Percentiles rank a stretch among this genome's conserved stretches.
These are phyloP conservation scores for Tuber brumale DNA, from an alignment of 495 filamentous ascomycete genomes.

Conservation along the genomic window DNA sequence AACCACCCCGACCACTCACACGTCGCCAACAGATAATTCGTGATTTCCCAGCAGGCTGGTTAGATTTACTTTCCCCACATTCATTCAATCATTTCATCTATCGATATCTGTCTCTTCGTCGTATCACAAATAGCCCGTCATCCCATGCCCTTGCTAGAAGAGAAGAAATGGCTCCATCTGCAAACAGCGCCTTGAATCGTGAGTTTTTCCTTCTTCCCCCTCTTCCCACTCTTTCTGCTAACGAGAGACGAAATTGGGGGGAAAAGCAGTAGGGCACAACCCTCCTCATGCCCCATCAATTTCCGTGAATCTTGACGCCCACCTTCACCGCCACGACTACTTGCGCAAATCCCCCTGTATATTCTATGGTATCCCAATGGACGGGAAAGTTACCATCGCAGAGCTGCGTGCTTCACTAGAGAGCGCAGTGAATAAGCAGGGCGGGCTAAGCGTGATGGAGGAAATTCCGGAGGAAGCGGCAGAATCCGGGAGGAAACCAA, in stretches of 20 bases:
- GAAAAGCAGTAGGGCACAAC: conserved; percentile 6
- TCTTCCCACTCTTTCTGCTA: background rate
- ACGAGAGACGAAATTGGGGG: background rate
- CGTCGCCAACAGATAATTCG: background rate
- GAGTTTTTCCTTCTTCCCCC: background rate
- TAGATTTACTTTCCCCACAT: background rate
- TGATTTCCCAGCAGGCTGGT: conserved; percentile 1
- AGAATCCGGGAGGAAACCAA: background rate
- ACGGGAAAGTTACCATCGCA: conserved; percentile 1
- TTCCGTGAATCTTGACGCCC: background rate
- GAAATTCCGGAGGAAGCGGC: background rate
- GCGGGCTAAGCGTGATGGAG: background rate
- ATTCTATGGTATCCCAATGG: conserved; percentile 5
- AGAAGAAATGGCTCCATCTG: conserved; percentile 15
- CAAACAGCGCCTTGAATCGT: conserved; percentile 8
- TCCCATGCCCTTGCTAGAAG: background rate
- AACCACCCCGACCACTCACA: background rate
- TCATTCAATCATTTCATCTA: background rate
- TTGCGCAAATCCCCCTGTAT: conserved; percentile 7
- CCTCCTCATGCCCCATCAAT: conserved; percentile 1
- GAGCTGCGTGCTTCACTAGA: conserved; percentile 8
- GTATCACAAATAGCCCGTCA: background rate
- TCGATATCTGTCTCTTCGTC: background rate
- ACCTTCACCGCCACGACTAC: conserved; percentile 3
- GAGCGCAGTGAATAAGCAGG: background rate